Base-by-base conservation (phyloP, 1,284 basidiomycete species). In the Pseudozyma pruni region DNA sequence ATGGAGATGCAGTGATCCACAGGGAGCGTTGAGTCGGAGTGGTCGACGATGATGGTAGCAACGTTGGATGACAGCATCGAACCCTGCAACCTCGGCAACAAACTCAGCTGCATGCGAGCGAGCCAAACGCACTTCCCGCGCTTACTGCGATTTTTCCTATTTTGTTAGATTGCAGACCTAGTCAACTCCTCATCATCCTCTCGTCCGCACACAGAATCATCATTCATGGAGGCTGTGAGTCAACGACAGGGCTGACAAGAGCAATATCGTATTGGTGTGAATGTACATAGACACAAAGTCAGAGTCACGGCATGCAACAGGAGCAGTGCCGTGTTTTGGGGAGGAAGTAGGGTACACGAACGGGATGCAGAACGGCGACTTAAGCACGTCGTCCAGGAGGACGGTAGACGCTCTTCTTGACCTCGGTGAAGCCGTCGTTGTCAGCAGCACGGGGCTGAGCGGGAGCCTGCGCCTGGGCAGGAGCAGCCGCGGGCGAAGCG, bases 351-450 rank as follows among this genome's bases (percentile, higher is more conserved):
- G 20, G 11, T 6, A 38, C 8, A 20, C n/a, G 34, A 14, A 17
- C 33, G 11, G 17, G 8, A n/a, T n/a, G n/a, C n/a, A n/a, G n/a
- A 29, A 11, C 27, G 27, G 10, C 17, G 14, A 14, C 10, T 64
- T 32, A 67, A 40, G 48, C 38, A 46, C 69, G 69, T 34, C 58
- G 58, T 34, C 58, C 62, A 19, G 62, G 69, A n/a, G 69, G 62
- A 33, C 69, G 62, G 55, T 67, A 67, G 42, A 52, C 63, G 43
- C 27, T 55, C 35, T 64, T 66, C 56, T 70, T 66, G 54, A 75
- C 69, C 41, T 67, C 66, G 35, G 72, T 75, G 53, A 75, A 75
- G 11, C 72, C 72, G 29, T 75, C 72, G 47, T 58, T 58, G 53
- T 62, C 62, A 14, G 56, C 29, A 3, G 58, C 48, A 10, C 60